These are phyloP conservation scores for Globisporangium polare DNA, from an alignment of 352 stramenopile species.

Conservation along the genomic window DNA sequence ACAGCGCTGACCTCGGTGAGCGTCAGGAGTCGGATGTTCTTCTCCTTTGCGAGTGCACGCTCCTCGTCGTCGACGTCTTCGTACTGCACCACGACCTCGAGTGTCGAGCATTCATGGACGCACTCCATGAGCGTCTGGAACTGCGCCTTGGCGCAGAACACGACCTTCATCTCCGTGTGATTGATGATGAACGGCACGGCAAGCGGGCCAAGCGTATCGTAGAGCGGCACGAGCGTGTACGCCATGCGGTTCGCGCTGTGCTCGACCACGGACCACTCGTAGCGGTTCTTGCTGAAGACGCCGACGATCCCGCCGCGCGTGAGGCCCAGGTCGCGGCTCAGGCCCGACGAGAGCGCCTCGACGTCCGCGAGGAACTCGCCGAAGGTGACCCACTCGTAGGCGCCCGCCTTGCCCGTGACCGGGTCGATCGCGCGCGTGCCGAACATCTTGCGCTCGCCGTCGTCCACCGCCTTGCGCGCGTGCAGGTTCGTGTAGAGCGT, in stretches of 20 bases:
- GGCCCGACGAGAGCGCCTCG: conserved; percentile 26
- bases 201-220: conserved; percentile 34
- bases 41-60: conserved; percentile 4
- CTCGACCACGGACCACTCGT: conserved; percentile 63
- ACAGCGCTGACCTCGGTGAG: conserved; percentile 31
- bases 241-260: conserved; percentile 57
- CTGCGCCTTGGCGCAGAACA: conserved; percentile 60
- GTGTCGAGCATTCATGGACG: conserved; percentile 33
- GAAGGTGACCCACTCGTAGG: conserved; percentile 55
- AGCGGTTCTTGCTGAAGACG: conserved; percentile 52
- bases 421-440: conserved; percentile 37
- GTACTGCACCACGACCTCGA: conserved; percentile 55
- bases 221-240: conserved; percentile 68
- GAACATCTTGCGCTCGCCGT: conserved; percentile 45
- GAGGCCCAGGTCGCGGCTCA: conserved; percentile 30
- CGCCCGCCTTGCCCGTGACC: conserved; percentile 27
- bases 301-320: conserved; percentile 41
- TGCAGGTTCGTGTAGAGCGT: conserved; percentile 59
- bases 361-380: conserved; percentile 42
- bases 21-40: background rate
- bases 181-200: conserved; percentile 72
- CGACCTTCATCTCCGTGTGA: conserved; percentile 66
- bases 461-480: conserved; percentile 37
- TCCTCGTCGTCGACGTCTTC: conserved; percentile 28
- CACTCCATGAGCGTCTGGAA: conserved; percentile 35